Evolutionary conservation across 257 asterid genomes (phyloP).

Genomic region (Ilex aquifolium): DNA sequence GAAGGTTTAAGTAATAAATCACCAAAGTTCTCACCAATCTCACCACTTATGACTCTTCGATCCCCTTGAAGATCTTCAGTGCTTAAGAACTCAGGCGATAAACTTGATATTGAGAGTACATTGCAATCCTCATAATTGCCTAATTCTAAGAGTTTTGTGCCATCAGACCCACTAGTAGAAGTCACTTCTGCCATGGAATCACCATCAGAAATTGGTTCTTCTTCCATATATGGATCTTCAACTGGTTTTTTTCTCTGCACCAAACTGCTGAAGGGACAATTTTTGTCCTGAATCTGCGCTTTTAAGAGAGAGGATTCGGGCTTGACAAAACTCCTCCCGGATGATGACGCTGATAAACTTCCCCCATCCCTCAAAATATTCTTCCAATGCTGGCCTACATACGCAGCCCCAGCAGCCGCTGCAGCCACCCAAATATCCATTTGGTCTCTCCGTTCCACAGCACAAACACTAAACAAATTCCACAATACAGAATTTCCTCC

Average conservation of each 20-base stretch:
- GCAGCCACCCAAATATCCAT: conserved; percentile 72
- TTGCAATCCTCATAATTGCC: conserved; percentile 14
- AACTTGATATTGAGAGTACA: conserved; percentile 16
- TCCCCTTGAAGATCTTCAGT: conserved; percentile 26
- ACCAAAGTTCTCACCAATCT: conserved; percentile 19
- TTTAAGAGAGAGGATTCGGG: conserved; percentile 15
- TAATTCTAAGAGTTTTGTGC: conserved; percentile 17
- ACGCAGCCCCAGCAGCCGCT: conserved; percentile 79
- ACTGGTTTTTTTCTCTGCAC: conserved; percentile 18
- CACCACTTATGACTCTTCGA: conserved; percentile 19
- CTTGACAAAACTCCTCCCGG: conserved; percentile 18
- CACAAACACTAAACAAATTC: conserved; percentile 12
- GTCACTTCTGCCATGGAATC: conserved; percentile 27
- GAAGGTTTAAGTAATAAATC: conserved; percentile 31
- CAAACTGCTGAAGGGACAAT: conserved; percentile 5
- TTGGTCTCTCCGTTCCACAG: conserved; percentile 11
- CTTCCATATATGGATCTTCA: conserved; percentile 24
- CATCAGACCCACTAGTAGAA: conserved; percentile 29
- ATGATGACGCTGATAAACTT: conserved; percentile 28
- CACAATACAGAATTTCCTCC: conserved; percentile 2
- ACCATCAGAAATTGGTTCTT: conserved; percentile 15
- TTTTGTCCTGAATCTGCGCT: conserved; percentile 21
- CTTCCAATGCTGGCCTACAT: conserved; percentile 60
- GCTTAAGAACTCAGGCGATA: conserved; percentile 10
- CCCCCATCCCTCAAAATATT: conserved; percentile 34